A percentile compares a stretch with the other conserved stretches of the same genome.
These are phyloP conservation scores for Aureobasidium pullulans DNA, from an alignment of 2,329 filamentous ascomycete genomes.

Conservation along the genomic window DNA sequence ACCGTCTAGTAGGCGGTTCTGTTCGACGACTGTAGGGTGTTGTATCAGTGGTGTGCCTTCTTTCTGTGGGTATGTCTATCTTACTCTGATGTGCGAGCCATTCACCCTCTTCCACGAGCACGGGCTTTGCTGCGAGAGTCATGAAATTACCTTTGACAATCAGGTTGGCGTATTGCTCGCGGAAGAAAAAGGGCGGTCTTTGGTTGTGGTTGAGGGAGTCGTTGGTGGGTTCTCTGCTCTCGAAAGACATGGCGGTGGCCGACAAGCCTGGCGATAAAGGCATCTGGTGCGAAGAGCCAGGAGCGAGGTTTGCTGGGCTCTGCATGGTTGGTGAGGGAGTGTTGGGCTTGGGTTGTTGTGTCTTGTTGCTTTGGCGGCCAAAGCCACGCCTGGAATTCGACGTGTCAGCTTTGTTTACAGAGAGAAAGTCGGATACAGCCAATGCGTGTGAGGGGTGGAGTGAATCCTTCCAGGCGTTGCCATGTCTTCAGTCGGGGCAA, in stretches of 20 bases:
- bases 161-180: conserved; percentile 67
- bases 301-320: conserved; percentile 23
- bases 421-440: not conserved
- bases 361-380: conserved; percentile 21
- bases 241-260: conserved; percentile 58
- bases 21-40: conserved; percentile 66
- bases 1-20: conserved; percentile 80
- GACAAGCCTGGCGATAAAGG: conserved; percentile 38
- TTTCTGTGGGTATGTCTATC: conserved; percentile 14
- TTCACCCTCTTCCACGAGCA: conserved; percentile 88
- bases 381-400: conserved; percentile 25
- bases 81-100: conserved; percentile 94
- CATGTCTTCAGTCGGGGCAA: not conserved
- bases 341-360: conserved; percentile 25
- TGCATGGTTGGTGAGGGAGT: conserved; percentile 26
- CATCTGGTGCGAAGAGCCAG: conserved; percentile 13
- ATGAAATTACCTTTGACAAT: conserved; percentile 98
- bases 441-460: not conserved
- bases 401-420: not conserved
- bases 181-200: conserved; percentile 67
- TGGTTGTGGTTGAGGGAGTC: conserved; percentile 42
- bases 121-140: conserved; percentile 85
- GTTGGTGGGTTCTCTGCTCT: conserved; percentile 41
- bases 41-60: not conserved
- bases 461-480: not conserved